Evolutionary conservation across 73 alveolate species (phyloP).

Genomic region (Symbiodinium pilosum): DNA sequence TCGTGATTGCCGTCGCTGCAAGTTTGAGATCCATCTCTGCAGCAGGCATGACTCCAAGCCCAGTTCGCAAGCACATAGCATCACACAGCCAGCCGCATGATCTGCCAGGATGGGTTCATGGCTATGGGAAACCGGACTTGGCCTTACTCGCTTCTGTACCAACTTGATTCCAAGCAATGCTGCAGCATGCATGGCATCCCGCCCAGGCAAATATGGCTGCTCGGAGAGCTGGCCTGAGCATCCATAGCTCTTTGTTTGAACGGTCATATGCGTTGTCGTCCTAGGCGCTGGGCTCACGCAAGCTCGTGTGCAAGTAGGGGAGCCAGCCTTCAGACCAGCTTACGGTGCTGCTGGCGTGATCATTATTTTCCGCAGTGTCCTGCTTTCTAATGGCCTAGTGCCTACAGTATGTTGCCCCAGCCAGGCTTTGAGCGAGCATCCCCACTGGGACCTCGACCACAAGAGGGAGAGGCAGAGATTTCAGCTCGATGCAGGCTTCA

Average conservation of each 20-base stretch:
- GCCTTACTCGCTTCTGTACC: not conserved
- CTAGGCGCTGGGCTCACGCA: not conserved
- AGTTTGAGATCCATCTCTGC: too few species aligned
- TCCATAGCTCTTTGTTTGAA: not conserved
- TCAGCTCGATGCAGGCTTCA: not conserved
- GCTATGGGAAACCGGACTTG: not conserved
- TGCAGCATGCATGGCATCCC: too few species aligned
- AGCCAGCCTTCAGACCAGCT: constrained; percentile 92
- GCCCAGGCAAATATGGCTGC: too few species aligned
- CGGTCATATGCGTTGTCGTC: not conserved
- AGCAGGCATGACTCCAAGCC: too few species aligned
- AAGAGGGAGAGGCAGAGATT: constrained; percentile 43
- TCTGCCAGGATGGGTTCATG: not conserved
- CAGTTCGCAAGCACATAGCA: too few species aligned
- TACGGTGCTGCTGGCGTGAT: constrained; percentile 59
- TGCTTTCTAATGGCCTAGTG: not conserved
- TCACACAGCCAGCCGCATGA: not conserved
- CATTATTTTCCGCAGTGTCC: not conserved
- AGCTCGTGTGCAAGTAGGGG: constrained; percentile 55
- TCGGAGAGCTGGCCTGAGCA: not conserved
- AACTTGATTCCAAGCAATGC: too few species aligned
- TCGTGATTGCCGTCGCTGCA: too few species aligned
- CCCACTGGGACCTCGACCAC: constrained; percentile 65
- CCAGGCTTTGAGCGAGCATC: constrained; percentile 77
- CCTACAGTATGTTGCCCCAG: not conserved